Conservation (phyloP, 129 eudicot genomes). For the Rutidosis leptorrhynchoides region DNA sequence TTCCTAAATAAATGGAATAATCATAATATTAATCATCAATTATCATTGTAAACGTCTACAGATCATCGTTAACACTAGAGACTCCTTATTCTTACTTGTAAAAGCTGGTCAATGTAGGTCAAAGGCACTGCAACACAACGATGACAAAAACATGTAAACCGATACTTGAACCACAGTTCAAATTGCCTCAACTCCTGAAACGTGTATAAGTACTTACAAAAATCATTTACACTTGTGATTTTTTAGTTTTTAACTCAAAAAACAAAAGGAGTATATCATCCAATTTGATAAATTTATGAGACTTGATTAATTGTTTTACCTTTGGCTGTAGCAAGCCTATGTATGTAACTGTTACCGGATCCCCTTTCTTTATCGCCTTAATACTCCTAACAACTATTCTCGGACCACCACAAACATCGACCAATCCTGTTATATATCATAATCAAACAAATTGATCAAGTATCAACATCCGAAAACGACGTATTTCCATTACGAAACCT, state of each 20-base stretch:
- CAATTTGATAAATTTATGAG: neutral
- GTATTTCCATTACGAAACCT: neutral
- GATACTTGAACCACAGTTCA: slow-evolving; percentile 58
- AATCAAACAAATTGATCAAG: neutral
- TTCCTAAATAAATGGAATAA: slow-evolving; percentile 29
- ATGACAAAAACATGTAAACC: slow-evolving; percentile 50
- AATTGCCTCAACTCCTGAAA: slow-evolving; percentile 57
- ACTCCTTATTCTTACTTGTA: slow-evolving; percentile 41
- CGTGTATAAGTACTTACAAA: neutral
- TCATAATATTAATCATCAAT: slow-evolving; percentile 6
- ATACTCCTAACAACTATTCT: slow-evolving; percentile 53
- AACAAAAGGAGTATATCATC: neutral
- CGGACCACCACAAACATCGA: slow-evolving; percentile 49
- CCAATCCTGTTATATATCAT: slow-evolving; percentile 20
- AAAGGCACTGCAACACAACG: slow-evolving; percentile 59
- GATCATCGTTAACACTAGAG: neutral
- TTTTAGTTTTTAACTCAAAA: neutral
- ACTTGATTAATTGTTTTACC: slow-evolving; percentile 30
- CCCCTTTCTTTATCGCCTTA: slow-evolving; percentile 52
- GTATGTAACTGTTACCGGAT: slow-evolving; percentile 61
- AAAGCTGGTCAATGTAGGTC: slow-evolving; percentile 44
- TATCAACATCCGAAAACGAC: neutral
- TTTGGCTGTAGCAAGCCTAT: slow-evolving; percentile 65
- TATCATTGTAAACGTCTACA: neutral
- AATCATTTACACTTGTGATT: neutral